Conservation (phyloP, 805 yeast genomes). For the Metschnikowia drakensbergensis region DNA sequence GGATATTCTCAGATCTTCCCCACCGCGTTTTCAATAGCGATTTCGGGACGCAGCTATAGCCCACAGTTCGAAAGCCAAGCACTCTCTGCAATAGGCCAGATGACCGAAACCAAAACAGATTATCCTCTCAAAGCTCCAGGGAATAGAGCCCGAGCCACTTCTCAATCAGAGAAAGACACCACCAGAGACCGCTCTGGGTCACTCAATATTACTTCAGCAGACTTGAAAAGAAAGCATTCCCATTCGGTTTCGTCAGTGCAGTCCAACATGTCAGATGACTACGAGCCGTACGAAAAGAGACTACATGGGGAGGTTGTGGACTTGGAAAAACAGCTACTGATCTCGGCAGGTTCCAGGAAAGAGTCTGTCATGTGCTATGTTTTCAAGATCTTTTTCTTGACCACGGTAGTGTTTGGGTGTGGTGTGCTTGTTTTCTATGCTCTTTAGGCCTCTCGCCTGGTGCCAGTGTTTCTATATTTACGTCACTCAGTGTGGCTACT, state of each 20-base stretch:
- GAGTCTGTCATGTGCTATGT: slow-evolving; percentile 32
- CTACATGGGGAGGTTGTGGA: slow-evolving; percentile 26
- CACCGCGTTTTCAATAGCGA: neutral
- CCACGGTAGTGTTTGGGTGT: slow-evolving; percentile 29
- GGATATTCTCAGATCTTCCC: neutral
- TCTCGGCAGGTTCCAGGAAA: slow-evolving; percentile 36
- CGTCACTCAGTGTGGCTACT: too few relatives aligned
- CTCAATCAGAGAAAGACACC: slow-evolving; percentile 4
- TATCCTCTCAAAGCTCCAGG: slow-evolving; percentile 1
- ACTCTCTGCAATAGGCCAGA: neutral
- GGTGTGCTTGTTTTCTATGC: slow-evolving; percentile 37
- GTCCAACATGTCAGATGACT: slow-evolving; percentile 17
- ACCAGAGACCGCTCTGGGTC: slow-evolving; percentile 4
- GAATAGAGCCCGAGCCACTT: slow-evolving; percentile 6
- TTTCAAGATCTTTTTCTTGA: slow-evolving; percentile 27
- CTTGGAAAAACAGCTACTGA: slow-evolving; percentile 35
- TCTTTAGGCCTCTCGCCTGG: slow-evolving; percentile 13
- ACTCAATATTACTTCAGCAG: slow-evolving; percentile 2
- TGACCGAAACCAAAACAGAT: neutral
- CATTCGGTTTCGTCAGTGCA: slow-evolving; percentile 23
- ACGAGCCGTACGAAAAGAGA: neutral
- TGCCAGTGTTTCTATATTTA: neutral
- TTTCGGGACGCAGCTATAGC: neutral
- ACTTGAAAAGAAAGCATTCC: slow-evolving; percentile 23
- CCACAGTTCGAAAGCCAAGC: neutral